These are phyloP conservation scores for Trifolium dubium DNA, from an alignment of 306 rosid species.

Conservation along the genomic window DNA sequence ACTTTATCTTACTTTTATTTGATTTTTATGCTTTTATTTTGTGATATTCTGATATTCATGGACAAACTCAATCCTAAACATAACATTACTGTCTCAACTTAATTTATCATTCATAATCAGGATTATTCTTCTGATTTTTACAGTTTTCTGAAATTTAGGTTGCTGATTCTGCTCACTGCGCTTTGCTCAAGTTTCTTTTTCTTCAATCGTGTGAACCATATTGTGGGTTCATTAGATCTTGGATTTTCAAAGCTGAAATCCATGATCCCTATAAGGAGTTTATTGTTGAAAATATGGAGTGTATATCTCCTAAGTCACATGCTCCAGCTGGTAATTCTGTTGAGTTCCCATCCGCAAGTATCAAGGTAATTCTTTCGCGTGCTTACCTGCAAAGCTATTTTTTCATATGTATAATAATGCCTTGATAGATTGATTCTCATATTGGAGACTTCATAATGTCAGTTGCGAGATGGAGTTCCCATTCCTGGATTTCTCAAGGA, in stretches of 20 bases:
- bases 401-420: conserved; percentile 25
- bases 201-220: conserved; percentile 91
- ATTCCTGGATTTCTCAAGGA: conserved; percentile 82
- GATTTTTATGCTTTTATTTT: too few relatives aligned
- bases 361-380: conserved; percentile 64
- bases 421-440: conserved; percentile 45
- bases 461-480: conserved; percentile 82
- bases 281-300: conserved; percentile 61
- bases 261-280: conserved; percentile 91
- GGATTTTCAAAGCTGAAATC: conserved; percentile 96
- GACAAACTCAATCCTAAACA: too few relatives aligned
- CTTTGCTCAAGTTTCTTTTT: conserved; percentile 85
- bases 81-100: too few relatives aligned
- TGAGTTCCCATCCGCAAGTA: conserved; percentile 61
- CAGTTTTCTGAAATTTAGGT: conserved; percentile 58
- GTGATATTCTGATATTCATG: too few relatives aligned
- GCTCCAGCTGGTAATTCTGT: conserved; percentile 49
- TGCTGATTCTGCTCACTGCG: conserved; percentile 85
- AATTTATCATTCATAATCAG: too few relatives aligned
- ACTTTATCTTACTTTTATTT: too few relatives aligned
- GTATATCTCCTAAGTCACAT: conserved; percentile 42
- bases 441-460: conserved; percentile 47
- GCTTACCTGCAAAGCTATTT: conserved; percentile 33
- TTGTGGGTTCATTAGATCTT: conserved; percentile 84
- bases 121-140: conserved; percentile 13